phyloP scores from a whole-genome alignment of 2,329 filamentous ascomycete species.

The Colletotrichum acutatum region DNA sequence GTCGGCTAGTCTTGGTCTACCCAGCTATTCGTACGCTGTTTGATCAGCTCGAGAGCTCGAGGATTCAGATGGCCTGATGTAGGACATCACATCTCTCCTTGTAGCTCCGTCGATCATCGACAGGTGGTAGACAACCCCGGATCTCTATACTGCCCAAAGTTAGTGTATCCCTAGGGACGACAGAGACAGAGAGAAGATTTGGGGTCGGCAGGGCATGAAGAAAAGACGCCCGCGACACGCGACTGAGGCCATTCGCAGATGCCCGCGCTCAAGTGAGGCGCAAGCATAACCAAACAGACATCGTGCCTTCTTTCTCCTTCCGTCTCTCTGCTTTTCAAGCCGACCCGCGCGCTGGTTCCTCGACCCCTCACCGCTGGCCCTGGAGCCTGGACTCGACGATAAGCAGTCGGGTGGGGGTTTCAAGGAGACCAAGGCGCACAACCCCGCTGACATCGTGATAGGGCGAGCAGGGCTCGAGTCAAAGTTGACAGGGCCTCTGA shows the following conservation, averaged over 20 bases:
- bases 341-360: not conserved
- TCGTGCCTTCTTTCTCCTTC: not conserved
- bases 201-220: slow-evolving; percentile 1
- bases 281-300: not conserved
- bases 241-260: not conserved
- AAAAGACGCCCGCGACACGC: not conserved
- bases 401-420: slow-evolving; percentile 12
- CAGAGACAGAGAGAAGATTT: not conserved
- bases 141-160: not conserved
- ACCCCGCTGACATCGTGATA: slow-evolving; percentile 11
- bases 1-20: not conserved
- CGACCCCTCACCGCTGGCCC: slow-evolving; percentile 19
- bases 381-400: not conserved
- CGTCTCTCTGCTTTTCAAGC: not conserved
- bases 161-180: not conserved
- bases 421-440: not conserved
- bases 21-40: not conserved
- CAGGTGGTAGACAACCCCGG: too few relatives aligned
- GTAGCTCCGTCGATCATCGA: not conserved
- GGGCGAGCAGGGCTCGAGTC: slow-evolving; percentile 1
- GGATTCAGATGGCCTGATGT: not conserved
- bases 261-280: not conserved
- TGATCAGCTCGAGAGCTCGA: not conserved
- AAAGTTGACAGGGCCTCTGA: not conserved
- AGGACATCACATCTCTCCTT: not conserved